Percentiles rank a stretch among this genome's conserved stretches.
phyloP scores from a whole-genome alignment of 805 yeast species.

The Ogataea methanolica region DNA sequence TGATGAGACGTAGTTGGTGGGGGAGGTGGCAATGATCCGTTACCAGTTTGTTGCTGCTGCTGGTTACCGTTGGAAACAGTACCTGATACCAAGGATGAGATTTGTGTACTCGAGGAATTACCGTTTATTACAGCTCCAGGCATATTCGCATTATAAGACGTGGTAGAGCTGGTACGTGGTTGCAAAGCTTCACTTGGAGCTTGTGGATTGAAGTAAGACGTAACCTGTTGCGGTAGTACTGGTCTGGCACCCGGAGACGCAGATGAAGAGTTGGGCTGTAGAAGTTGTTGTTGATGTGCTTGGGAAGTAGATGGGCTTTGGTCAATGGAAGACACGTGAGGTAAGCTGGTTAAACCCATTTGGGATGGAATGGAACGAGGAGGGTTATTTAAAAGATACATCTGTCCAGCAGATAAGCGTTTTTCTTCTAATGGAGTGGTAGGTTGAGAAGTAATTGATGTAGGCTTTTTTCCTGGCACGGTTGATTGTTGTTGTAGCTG shows the following conservation, averaged over 20 bases:
- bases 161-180: conserved; percentile 11
- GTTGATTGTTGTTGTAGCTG: not conserved
- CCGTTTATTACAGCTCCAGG: no score
- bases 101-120: not conserved
- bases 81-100: not conserved
- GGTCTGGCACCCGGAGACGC: conserved; percentile 3
- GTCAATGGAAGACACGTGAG: conserved; percentile 6
- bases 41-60: no score
- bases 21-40: no score
- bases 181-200: conserved; percentile 2
- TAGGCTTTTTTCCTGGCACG: conserved; percentile 6
- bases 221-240: not conserved
- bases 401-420: conserved; percentile 8
- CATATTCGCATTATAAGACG: conserved; percentile 6
- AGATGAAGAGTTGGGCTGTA: not conserved
- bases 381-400: conserved; percentile 23
- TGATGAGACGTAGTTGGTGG: no score
- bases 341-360: conserved; percentile 1
- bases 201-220: conserved; percentile 7
- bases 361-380: conserved; percentile 25
- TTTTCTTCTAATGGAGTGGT: conserved; percentile 16
- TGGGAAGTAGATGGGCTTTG: not conserved
- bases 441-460: conserved; percentile 13
- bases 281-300: not conserved
- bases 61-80: no score